A percentile compares a stretch with the other conserved stretches of the same genome.
Evolutionary conservation across 192 early-diverging fungal species (phyloP).

Genomic region (Backusella liffmaniae): DNA sequence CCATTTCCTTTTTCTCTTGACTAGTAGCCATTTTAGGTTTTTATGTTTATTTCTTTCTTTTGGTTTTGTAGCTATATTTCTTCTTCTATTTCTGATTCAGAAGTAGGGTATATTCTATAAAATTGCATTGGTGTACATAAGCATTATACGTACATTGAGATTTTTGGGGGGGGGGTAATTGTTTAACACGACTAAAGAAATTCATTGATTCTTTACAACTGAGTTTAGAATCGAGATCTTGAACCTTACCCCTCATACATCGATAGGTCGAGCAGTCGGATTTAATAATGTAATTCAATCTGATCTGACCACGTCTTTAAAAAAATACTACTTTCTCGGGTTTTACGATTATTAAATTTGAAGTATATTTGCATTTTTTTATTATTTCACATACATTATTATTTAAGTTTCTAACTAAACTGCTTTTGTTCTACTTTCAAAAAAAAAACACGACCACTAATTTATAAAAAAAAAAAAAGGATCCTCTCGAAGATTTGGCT

Average conservation of each 20-base stretch:
- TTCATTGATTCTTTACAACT: constrained; percentile 14
- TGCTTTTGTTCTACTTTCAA: too few relatives aligned
- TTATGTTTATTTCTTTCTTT: background rate
- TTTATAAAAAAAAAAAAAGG: background rate
- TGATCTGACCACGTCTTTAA: background rate
- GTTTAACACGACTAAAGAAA: constrained; percentile 20
- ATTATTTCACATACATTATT: background rate
- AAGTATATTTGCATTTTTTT: background rate
- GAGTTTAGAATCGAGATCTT: background rate
- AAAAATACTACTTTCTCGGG: background rate
- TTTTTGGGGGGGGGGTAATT: background rate
- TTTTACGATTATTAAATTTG: background rate
- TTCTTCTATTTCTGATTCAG: background rate
- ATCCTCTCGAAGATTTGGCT: background rate
- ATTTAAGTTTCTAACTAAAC: background rate
- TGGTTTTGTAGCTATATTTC: too few relatives aligned
- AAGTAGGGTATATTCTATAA: constrained; percentile 12
- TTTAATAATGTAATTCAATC: background rate
- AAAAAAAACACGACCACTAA: background rate
- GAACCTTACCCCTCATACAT: background rate
- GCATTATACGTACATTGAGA: too few relatives aligned
- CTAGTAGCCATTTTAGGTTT: background rate
- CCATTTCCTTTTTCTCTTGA: background rate
- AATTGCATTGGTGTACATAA: background rate
- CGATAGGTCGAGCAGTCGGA: too few relatives aligned